phyloP scores from a whole-genome alignment of 2,329 filamentous ascomycete species.

The Xylariaceae sp. region DNA sequence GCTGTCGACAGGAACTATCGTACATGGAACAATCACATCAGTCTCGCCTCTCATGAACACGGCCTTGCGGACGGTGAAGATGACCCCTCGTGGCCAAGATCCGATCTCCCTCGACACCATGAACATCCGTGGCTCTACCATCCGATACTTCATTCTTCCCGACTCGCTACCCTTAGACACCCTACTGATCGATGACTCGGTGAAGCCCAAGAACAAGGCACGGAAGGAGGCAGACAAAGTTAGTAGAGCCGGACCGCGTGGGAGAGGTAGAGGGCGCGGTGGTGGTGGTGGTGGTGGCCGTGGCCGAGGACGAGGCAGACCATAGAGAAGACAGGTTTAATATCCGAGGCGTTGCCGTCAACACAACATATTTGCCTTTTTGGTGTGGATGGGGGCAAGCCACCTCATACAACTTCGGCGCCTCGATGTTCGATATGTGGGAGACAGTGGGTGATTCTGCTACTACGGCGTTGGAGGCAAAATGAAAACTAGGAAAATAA shows the following conservation, averaged over 20 bases:
- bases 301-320: slow-evolving; percentile 56
- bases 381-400: not conserved
- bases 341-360: not conserved
- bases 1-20: slow-evolving; percentile 73
- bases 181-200: slow-evolving; percentile 91
- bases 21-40: slow-evolving; percentile 94
- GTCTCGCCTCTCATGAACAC: slow-evolving; percentile 99
- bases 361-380: not conserved
- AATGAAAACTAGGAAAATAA: slow-evolving; percentile 24
- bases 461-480: slow-evolving; percentile 35
- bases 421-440: slow-evolving; percentile 15
- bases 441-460: slow-evolving; percentile 27
- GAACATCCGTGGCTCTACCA: slow-evolving; percentile 94
- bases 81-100: slow-evolving; percentile 88
- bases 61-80: slow-evolving; percentile 91
- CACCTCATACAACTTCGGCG: slow-evolving; percentile 7
- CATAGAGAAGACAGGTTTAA: slow-evolving; percentile 24
- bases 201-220: slow-evolving; percentile 99
- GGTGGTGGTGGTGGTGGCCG: slow-evolving; percentile 56
- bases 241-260: slow-evolving; percentile 52
- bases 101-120: slow-evolving; percentile 89
- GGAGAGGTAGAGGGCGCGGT: slow-evolving; percentile 56
- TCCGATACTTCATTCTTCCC: slow-evolving; percentile 94
- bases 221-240: slow-evolving; percentile 80
- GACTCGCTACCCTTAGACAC: slow-evolving; percentile 95